Evolutionary conservation across 345 rosid genomes (phyloP), one percentile per base, ranked within the genome.

Genomic region (Bruguiera gymnorhiza): DNA sequence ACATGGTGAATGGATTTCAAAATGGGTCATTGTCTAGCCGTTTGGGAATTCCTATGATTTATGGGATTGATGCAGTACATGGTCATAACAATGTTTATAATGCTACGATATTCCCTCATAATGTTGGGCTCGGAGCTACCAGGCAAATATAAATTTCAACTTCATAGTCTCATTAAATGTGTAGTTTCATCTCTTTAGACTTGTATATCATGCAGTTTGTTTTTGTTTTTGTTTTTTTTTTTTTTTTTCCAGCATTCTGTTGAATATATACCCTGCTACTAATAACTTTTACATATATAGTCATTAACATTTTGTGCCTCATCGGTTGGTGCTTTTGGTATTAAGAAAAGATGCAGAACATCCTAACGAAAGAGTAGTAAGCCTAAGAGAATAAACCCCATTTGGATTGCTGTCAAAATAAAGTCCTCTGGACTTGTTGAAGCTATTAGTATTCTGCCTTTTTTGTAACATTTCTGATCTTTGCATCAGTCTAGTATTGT

Each of bases 51-150:
- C 86, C 86, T 23, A 78, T 83, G 80, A 75, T 81, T 20, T 81
- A 78, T 65, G 78, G 76, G 20, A 68, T 75, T 65, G 82, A 79
- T 71, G 76, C 76, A 51, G 80, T 80, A 37, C 83, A 80, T 70
- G 85, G 85, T 20, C 81, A 82, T 60, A 82, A 82, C 75, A 79
- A 79, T 61, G 85, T 76, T 55, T 70, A 68, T 29, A 82, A 82
- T 62, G 85, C 85, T 46, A 83, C 86, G 23, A 73, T 83, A 62
- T 81, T 83, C 68, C 84, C 86, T 0, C 86, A 80, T 20, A 78
- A 83, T 36, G 48, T 83, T 61, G 86, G 84, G 61, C 82, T 83
- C 18, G 86, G 86, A 46, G 86, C 70, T 9, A 81, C 82, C 54
- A 83, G 85, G 85, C 70, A 37, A 67, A 69, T 70, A 20, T n/a